Evolutionary conservation across 1,284 basidiomycete species (phyloP).

Genomic region (Naganishia sp.): DNA sequence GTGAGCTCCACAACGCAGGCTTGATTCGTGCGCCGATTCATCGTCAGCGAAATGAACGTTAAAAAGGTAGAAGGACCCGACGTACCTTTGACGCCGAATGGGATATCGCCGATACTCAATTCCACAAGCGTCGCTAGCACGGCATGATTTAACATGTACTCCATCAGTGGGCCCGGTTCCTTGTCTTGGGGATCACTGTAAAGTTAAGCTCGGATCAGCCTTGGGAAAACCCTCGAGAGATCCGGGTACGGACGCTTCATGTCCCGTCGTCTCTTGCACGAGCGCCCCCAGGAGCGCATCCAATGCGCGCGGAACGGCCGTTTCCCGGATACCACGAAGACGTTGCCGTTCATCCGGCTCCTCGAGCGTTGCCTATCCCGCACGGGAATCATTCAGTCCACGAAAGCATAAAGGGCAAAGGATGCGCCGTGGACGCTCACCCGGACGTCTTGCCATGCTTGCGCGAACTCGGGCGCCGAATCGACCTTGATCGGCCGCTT

Average conservation of each 20-base stretch:
- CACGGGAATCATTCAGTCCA: neutral
- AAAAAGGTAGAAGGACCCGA: neutral
- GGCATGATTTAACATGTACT: constrained; percentile 88
- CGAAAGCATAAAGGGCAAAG: neutral
- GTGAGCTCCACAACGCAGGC: constrained; percentile 71
- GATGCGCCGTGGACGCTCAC: neutral
- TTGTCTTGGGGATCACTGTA: neutral
- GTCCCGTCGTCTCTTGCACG: constrained; percentile 78
- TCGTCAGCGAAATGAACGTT: too few species aligned
- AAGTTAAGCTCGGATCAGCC: neutral
- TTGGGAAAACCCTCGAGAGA: neutral
- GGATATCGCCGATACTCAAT: constrained; percentile 77
- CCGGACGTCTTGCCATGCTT: constrained; percentile 9
- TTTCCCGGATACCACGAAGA: constrained; percentile 70
- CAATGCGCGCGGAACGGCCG: constrained; percentile 74
- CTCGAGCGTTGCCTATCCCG: constrained; percentile 43
- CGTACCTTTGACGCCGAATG: constrained; percentile 70
- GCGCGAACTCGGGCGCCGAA: constrained; percentile 2
- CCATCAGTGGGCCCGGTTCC: constrained; percentile 76
- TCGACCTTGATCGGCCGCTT: too few species aligned
- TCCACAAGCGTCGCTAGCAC: constrained; percentile 79
- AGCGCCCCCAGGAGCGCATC: constrained; percentile 83
- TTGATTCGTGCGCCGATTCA: neutral
- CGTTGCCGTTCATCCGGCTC: constrained; percentile 52
- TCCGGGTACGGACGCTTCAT: constrained; percentile 75